Base-by-base conservation (phyloP, 805 yeast species). In the Kuraishia cidri region DNA sequence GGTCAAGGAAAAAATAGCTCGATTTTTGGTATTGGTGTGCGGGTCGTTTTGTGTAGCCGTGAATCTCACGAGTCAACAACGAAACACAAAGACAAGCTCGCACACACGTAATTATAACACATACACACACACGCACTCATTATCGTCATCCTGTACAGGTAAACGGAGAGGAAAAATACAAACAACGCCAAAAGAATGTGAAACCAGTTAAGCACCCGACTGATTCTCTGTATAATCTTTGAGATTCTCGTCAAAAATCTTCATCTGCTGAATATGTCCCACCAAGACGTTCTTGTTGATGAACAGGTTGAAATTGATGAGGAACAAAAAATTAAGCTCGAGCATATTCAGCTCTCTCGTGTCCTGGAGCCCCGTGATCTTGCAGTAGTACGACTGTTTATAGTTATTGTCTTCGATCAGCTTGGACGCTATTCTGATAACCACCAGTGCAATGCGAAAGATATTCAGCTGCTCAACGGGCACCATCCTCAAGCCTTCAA, bases 341-440 rank as follows among this genome's bases (percentile, higher is more conserved):
- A 66, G 42, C 19, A 49, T 50, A 39, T 56, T 52, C 34, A 66
- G 43, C 33, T 66, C 72, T 4, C 47, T 46, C 7, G 51, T 44
- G 29, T 54, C 56, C 26, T 53, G 58, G n/a, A 66, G 51, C 2
- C 72, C 72, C 4, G 62, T 60, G n/a, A 66, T 60, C 24, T 58
- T 58, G 26, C 71, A 66, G 38, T 60, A 66, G 29, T 57, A 56
- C 20, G 44, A 45, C 32, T 63, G 71, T 31, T 57, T 60, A 41
- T 54, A 66, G 42, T 65, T 60, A 28, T 64, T 55, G 40, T 66
- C 72, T 39, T 66, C 72, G 17, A 65, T 47, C 23, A 58, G 46
- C 38, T 66, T 66, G 16, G 55, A 52, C 25, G 68, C 52, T 16
- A 66, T 47, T 26, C 72, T 44, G 11, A 65, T 37, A 24, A 52